Percentiles rank a stretch among this genome's conserved stretches.
These are phyloP conservation scores for Sporothrix pallida DNA, from an alignment of 2,329 filamentous ascomycete species.

Conservation along the genomic window DNA sequence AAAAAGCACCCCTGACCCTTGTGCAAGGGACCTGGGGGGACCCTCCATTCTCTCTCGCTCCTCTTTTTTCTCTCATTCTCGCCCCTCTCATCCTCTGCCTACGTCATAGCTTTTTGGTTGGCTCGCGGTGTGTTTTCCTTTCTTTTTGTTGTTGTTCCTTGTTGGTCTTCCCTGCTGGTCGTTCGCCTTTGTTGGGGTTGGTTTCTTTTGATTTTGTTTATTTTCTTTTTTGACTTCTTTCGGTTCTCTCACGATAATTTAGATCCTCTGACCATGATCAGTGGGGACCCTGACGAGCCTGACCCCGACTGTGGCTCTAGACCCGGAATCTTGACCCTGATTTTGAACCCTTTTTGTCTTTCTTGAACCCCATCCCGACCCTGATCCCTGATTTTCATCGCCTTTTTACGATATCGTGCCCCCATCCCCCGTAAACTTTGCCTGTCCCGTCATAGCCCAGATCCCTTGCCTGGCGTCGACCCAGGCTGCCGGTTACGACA, in stretches of 20 bases:
- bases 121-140: slow-evolving; percentile 6
- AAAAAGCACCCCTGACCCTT: slow-evolving; percentile 3
- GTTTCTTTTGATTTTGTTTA: no score
- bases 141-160: not conserved
- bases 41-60: not conserved
- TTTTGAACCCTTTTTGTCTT: not conserved
- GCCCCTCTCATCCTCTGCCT: not conserved
- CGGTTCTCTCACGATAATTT: not conserved
- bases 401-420: not conserved
- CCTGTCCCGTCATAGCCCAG: not conserved
- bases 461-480: not conserved
- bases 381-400: not conserved
- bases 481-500: slow-evolving; percentile 2
- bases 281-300: no score
- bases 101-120: not conserved
- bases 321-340: not conserved
- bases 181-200: no score
- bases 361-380: not conserved
- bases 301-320: no score
- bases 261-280: no score
- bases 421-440: no score
- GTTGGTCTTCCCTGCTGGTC: no score
- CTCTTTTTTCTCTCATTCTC: not conserved
- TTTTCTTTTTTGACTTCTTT: not conserved
- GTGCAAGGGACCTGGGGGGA: not conserved